phyloP scores from a whole-genome alignment of 805 yeast species.

The Nakazawaea populi region DNA sequence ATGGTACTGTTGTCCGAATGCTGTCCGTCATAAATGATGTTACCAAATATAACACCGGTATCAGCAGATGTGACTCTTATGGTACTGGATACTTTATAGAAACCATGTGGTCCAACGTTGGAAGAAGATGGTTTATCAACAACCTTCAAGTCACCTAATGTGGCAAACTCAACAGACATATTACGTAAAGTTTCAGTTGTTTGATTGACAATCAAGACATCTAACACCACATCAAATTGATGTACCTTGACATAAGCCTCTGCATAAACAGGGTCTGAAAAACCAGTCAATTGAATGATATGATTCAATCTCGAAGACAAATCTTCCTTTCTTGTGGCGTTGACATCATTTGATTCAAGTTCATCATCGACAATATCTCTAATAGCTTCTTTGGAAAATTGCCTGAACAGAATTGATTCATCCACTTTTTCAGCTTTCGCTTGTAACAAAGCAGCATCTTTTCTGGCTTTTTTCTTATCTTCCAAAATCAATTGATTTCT shows the following conservation, averaged over 20 bases:
- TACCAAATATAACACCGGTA: conserved; percentile 97
- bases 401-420: conserved; percentile 74
- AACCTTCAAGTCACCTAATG: conserved; percentile 92
- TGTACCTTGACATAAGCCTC: conserved; percentile 96
- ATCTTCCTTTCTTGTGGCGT: conserved; percentile 47
- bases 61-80: conserved; percentile 95
- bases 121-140: conserved; percentile 86
- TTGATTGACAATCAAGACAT: conserved; percentile 91
- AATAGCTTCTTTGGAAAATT: conserved; percentile 47
- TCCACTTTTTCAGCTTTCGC: conserved; percentile 72
- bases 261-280: conserved; percentile 95
- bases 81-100: conserved; percentile 83
- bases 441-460: conserved; percentile 50
- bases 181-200: conserved; percentile 88
- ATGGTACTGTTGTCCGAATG: conserved; percentile 86
- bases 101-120: conserved; percentile 96
- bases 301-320: conserved; percentile 77
- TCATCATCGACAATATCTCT: conserved; percentile 53
- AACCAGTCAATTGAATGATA: conserved; percentile 94
- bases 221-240: conserved; percentile 92
- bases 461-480: conserved; percentile 51
- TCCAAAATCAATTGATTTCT: conserved; percentile 58
- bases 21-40: conserved; percentile 93
- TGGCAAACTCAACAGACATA: conserved; percentile 89
- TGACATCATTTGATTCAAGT: conserved; percentile 38